Conservation (phyloP, 192 early-diverging fungal species). For the Backusella morwellensis region DNA sequence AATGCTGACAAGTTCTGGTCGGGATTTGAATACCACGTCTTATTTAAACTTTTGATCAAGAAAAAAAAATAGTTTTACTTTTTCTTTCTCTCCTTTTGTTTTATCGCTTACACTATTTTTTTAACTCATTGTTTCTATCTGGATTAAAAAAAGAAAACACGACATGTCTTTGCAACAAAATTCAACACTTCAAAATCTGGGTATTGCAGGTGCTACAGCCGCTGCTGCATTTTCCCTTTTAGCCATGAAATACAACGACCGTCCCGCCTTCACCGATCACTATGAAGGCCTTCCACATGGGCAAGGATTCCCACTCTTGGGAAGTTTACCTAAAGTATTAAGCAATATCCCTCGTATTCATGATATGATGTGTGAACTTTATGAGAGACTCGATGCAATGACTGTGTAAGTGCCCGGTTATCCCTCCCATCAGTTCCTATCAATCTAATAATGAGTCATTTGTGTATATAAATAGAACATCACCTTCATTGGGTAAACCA, state of each 20-base stretch:
- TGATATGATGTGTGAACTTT: constrained; percentile 6
- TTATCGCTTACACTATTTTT: neutral
- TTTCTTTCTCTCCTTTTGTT: neutral
- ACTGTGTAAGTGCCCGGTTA: constrained; percentile 3
- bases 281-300: constrained; percentile 7
- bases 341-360: neutral
- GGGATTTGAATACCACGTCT: neutral
- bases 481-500: constrained; percentile 22
- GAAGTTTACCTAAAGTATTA: constrained; percentile 11
- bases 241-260: constrained; percentile 26
- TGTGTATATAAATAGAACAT: constrained; percentile 1
- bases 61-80: neutral
- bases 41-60: neutral
- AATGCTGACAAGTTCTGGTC: neutral
- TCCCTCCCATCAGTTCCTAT: neutral
- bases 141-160: neutral
- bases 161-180: neutral
- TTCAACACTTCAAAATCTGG: neutral
- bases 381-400: constrained; percentile 14
- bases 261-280: constrained; percentile 19
- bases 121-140: no score
- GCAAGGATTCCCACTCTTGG: constrained; percentile 21
- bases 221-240: neutral
- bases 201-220: neutral
- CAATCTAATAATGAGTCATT: neutral